A percentile compares a stretch with the other conserved stretches of the same genome.
Evolutionary conservation across 78 protist species (phyloP).

Genomic region (Speleostelium caveatum): DNA sequence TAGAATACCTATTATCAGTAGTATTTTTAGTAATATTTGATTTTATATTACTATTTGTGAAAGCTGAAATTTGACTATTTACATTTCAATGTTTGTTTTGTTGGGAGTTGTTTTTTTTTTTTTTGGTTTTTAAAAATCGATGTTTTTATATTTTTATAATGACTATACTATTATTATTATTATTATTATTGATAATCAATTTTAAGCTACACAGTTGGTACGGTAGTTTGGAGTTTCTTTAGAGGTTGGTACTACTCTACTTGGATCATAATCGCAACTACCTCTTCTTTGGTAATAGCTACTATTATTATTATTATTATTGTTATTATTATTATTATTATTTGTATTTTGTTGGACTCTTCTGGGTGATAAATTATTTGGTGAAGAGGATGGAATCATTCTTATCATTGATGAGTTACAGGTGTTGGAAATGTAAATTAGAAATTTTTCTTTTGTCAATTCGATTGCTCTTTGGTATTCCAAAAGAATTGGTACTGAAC

Average conservation of each 20-base stretch:
- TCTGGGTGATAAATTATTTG: not conserved
- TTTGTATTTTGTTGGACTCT: not conserved
- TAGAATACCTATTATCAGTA: too few relatives aligned
- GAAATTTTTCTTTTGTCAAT: constrained; percentile 1
- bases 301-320: not conserved
- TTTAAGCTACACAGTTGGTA: not conserved
- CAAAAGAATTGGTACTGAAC: constrained; percentile 7
- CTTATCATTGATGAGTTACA: too few relatives aligned
- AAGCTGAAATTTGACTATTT: too few relatives aligned
- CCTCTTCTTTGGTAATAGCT: constrained; percentile 41
- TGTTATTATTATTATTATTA: not conserved
- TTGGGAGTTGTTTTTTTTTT: too few relatives aligned
- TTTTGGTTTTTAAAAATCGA: too few relatives aligned
- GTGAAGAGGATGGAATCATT: not conserved
- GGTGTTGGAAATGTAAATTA: not conserved
- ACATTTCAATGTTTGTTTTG: too few relatives aligned
- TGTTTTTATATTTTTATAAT: too few relatives aligned
- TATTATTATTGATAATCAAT: not conserved
- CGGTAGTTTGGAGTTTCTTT: not conserved
- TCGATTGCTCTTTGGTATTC: constrained; percentile 47
- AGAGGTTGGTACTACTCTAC: not conserved
- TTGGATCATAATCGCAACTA: constrained; percentile 27
- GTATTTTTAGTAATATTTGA: too few relatives aligned
- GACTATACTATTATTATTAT: too few relatives aligned
- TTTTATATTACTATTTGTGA: too few relatives aligned